Evolutionary conservation across 75 land plant species (phyloP).

Genomic region (Pinus tabuliformis): DNA sequence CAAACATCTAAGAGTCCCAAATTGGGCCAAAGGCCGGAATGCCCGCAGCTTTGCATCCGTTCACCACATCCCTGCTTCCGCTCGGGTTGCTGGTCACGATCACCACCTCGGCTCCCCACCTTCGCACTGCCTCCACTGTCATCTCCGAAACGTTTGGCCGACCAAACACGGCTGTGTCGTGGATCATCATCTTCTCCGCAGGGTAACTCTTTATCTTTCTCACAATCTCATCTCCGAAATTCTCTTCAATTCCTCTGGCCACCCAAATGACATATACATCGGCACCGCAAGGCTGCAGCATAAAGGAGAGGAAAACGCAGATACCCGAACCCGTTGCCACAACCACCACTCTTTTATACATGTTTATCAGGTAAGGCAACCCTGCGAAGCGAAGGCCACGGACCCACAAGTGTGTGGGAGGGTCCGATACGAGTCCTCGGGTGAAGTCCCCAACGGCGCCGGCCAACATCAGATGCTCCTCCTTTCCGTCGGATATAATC

Average conservation of each 20-base stretch:
- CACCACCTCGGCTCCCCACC: conserved; percentile 49
- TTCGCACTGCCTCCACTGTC: conserved; percentile 31
- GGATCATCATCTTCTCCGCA: conserved; percentile 37
- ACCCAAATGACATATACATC: conserved; percentile 57
- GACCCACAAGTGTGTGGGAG: conserved; percentile 64
- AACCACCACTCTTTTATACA: conserved; percentile 42
- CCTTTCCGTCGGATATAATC: conserved; percentile 47
- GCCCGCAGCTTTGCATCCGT: conserved; percentile 38
- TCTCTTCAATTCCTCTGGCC: conserved; percentile 45
- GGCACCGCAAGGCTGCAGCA: conserved; percentile 45
- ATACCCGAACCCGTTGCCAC: conserved; percentile 67
- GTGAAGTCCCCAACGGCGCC: conserved; percentile 74
- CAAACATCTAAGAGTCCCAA: conserved; percentile 39
- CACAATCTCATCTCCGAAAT: conserved; percentile 47
- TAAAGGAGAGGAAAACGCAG: conserved; percentile 54
- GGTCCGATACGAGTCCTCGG: conserved; percentile 49
- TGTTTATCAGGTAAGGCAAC: conserved; percentile 46
- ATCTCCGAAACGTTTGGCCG: conserved; percentile 56
- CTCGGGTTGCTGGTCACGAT: conserved; percentile 67
- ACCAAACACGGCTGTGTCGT: conserved; percentile 53
- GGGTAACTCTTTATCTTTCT: conserved; percentile 31
- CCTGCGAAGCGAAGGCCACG: conserved; percentile 51
- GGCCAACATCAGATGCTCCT: conserved; percentile 57
- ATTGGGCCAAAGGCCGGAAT: conserved; percentile 75
- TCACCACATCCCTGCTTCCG: conserved; percentile 54